Conservation (phyloP, 1,284 basidiomycete species). For the Tilletia caries region DNA sequence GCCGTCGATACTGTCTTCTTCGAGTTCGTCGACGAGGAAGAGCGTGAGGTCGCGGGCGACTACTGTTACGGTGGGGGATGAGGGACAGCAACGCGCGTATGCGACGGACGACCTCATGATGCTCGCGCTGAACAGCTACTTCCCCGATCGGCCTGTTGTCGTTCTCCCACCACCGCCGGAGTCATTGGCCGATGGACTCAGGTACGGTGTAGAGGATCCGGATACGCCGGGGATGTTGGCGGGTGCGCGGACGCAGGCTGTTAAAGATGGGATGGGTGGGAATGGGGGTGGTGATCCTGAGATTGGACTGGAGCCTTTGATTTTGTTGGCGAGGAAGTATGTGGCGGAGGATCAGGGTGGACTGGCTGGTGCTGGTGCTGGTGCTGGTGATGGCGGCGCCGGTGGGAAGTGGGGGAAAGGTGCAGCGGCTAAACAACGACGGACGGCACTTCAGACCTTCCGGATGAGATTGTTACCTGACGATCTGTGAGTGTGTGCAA, state of each 20-base stretch:
- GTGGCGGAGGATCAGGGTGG: conserved; percentile 27
- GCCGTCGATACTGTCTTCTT: too few relatives aligned
- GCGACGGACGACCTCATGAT: not conserved
- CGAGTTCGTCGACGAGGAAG: too few relatives aligned
- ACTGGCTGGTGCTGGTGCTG: too few relatives aligned
- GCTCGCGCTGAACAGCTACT: too few relatives aligned
- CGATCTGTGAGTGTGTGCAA: conserved; percentile 21
- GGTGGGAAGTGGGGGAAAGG: conserved; percentile 13
- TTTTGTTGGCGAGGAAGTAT: conserved; percentile 36
- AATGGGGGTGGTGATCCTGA: conserved; percentile 24
- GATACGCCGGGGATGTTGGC: not conserved
- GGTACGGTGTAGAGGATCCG: not conserved
- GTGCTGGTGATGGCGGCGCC: too few relatives aligned
- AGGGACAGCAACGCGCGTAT: too few relatives aligned
- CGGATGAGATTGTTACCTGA: conserved; percentile 25
- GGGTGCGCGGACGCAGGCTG: not conserved
- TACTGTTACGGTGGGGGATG: too few relatives aligned
- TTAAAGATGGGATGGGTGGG: not conserved
- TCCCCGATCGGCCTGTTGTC: too few relatives aligned
- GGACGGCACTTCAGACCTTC: conserved; percentile 13
- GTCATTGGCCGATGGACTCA: not conserved
- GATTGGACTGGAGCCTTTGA: conserved; percentile 32
- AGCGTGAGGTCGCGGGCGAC: too few relatives aligned
- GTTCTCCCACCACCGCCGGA: too few relatives aligned
- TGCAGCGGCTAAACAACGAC: too few relatives aligned